phyloP scores from a whole-genome alignment of 306 rosid species.

The Inga laurina region DNA sequence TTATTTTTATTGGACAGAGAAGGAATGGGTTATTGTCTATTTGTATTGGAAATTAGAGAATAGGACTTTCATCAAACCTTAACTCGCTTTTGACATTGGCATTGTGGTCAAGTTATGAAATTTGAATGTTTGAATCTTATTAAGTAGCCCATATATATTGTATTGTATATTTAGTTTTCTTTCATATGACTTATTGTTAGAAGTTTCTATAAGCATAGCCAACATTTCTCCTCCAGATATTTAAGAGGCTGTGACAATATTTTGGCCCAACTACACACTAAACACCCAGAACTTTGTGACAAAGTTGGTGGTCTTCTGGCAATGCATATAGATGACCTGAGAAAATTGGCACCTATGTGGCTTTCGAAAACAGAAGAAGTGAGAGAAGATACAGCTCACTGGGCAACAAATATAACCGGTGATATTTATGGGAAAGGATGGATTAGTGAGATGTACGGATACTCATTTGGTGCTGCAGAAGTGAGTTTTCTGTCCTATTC shows the following conservation, averaged over 20 bases:
- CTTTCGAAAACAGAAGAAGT: conserved; percentile 98
- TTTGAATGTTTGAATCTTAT: conserved; percentile 23
- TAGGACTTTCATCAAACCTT: not conserved
- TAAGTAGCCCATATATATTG: conserved; percentile 3
- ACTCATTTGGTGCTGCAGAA: conserved; percentile 98
- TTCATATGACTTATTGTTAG: conserved; percentile 30
- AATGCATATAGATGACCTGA: conserved; percentile 90
- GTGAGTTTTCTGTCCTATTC: conserved; percentile 46
- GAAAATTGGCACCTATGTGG: conserved; percentile 94
- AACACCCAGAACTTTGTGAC: conserved; percentile 90
- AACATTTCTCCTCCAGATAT: conserved; percentile 58
- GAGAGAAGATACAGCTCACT: conserved; percentile 87
- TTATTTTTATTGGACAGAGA: not conserved
- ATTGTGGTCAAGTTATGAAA: conserved; percentile 26
- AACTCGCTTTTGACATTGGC: not conserved
- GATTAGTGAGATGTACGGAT: conserved; percentile 99
- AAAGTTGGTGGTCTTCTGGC: conserved; percentile 98
- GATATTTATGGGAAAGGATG: conserved; percentile 90
- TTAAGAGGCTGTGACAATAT: conserved; percentile 88
- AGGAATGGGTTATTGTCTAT: not conserved
- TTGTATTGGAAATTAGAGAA: conserved; percentile 1
- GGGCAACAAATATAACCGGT: conserved; percentile 92
- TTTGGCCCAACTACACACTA: conserved; percentile 85
- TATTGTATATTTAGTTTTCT: not conserved
- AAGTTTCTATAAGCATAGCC: conserved; percentile 21